Conservation (phyloP, 2,329 filamentous ascomycete species). For the Claviceps cyperi region DNA sequence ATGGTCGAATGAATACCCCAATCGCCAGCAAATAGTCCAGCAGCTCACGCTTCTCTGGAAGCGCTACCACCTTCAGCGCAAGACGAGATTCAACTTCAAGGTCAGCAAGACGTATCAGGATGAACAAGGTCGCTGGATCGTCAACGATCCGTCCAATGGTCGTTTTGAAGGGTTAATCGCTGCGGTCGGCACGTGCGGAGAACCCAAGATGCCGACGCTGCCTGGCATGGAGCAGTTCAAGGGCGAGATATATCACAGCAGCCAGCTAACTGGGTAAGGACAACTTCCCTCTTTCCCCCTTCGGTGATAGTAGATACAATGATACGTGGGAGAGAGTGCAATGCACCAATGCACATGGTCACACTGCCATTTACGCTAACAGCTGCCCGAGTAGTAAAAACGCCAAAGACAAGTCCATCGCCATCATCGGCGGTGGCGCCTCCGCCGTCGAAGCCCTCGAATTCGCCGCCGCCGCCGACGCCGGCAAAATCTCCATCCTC, state of each 20-base stretch:
- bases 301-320: background rate
- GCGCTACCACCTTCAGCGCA: conserved; percentile 53
- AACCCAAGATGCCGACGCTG: conserved; percentile 57
- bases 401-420: conserved; percentile 59
- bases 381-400: conserved; percentile 32
- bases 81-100: conserved; percentile 56
- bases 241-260: conserved; percentile 62
- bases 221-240: conserved; percentile 58
- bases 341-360: no score
- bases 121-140: conserved; percentile 55
- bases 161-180: conserved; percentile 67
- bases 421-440: conserved; percentile 66
- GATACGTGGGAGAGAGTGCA: no score
- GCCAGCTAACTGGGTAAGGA: conserved; percentile 47
- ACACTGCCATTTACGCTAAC: background rate
- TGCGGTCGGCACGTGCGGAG: conserved; percentile 68
- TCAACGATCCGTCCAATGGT: conserved; percentile 58
- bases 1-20: conserved; percentile 65
- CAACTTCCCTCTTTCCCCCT: background rate
- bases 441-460: conserved; percentile 73
- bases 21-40: conserved; percentile 58
- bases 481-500: conserved; percentile 55
- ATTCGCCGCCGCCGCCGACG: conserved; percentile 54
- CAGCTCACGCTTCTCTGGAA: conserved; percentile 63
- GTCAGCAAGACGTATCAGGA: conserved; percentile 59